These are phyloP conservation scores for Neurospora africana DNA, from an alignment of 495 filamentous ascomycete species.

Conservation along the genomic window DNA sequence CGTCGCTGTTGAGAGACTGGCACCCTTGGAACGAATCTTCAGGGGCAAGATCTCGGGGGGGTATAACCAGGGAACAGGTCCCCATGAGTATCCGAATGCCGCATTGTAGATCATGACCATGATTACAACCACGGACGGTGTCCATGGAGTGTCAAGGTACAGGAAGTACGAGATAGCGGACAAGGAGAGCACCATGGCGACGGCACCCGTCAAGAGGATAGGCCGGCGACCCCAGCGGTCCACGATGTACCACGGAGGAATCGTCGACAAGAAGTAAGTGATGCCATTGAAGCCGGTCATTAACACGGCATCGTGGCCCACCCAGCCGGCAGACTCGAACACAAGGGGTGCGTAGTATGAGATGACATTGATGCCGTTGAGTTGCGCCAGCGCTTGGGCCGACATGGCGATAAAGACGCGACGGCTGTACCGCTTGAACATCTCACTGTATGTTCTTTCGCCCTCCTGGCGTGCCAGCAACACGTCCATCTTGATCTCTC, in stretches of 20 bases:
- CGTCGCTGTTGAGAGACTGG: conserved; percentile 87
- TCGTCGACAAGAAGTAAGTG: conserved; percentile 78
- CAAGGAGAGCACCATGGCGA: conserved; percentile 86
- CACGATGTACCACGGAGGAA: conserved; percentile 96
- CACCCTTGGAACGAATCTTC: conserved; percentile 95
- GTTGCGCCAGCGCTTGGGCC: conserved; percentile 85
- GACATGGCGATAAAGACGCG: conserved; percentile 99
- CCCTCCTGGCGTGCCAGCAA: conserved; percentile 88
- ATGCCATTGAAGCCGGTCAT: conserved; percentile 98
- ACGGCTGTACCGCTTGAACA: conserved; percentile 87
- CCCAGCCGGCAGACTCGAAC: conserved; percentile 92
- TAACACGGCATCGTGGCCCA: conserved; percentile 77
- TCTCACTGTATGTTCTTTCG: conserved; percentile 81
- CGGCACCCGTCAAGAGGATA: conserved; percentile 82
- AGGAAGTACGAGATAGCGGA: conserved; percentile 93
- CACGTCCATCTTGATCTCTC: conserved; percentile 98
- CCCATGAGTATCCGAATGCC: conserved; percentile 97
- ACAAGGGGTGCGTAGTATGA: conserved; percentile 97
- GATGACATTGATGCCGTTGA: conserved; percentile 99
- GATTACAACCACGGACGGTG: conserved; percentile 75
- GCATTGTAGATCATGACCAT: conserved; percentile 99
- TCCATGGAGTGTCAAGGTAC: conserved; percentile 66
- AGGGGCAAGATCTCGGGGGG: conserved; percentile 94
- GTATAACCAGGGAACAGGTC: conserved; percentile 95
- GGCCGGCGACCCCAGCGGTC: conserved; percentile 84